Conservation (phyloP, 306 rosid genomes). For the Trifolium fragiferum region DNA sequence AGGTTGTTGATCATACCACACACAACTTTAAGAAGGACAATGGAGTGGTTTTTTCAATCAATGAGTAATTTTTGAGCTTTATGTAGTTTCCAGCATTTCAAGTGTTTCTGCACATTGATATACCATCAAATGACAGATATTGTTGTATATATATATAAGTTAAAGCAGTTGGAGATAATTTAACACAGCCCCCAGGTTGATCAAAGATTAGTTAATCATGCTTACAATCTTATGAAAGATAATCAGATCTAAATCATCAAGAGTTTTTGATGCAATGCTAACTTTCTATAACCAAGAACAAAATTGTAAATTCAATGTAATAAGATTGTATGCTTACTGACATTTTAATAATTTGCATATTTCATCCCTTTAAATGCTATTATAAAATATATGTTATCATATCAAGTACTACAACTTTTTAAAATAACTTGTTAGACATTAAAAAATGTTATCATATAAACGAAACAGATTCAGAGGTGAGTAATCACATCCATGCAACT, state of each 20-base stretch:
- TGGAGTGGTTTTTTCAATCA: conserved; percentile 59
- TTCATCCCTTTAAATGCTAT: no score
- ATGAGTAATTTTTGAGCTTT: conserved; percentile 51
- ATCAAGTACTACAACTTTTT: neutral
- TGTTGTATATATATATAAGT: no score
- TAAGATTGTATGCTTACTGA: no score
- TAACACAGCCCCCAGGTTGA: neutral
- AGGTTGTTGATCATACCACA: conserved; percentile 77
- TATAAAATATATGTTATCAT: neutral
- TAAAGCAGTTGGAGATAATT: no score
- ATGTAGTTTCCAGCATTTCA: conserved; percentile 24
- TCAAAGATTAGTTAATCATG: neutral
- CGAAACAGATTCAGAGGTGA: no score
- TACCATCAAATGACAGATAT: neutral
- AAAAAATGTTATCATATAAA: neutral
- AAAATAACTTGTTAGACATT: neutral
- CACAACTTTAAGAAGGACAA: conserved; percentile 56
- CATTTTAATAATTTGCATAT: no score
- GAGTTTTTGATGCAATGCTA: neutral
- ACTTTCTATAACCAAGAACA: no score
- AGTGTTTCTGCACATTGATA: neutral
- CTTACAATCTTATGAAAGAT: neutral
- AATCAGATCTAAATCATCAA: neutral
- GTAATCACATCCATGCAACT: conserved; percentile 11
- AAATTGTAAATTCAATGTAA: no score